Evolutionary conservation across 108 stramenopile species (phyloP).

Genomic region (Cyclotella cryptica): DNA sequence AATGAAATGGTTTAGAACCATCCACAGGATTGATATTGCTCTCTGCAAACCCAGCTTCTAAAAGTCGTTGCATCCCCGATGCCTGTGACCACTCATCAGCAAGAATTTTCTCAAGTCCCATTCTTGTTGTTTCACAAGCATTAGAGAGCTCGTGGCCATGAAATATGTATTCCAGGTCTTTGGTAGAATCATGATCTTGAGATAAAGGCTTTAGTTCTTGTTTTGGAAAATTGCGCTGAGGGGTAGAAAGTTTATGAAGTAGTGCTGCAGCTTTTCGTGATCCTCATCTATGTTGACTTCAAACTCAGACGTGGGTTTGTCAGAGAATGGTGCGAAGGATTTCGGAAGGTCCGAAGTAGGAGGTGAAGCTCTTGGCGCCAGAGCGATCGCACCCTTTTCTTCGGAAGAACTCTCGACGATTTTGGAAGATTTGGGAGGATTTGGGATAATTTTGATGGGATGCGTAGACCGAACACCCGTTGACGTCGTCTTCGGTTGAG

Average conservation of each 20-base stretch:
- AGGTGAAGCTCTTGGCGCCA: not conserved
- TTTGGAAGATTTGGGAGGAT: too few relatives aligned
- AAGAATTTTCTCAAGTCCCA: conserved; percentile 53
- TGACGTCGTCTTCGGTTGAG: not conserved
- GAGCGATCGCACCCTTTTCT: not conserved
- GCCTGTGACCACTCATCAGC: conserved; percentile 44
- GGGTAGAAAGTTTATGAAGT: conserved; percentile 11
- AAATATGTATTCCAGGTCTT: conserved; percentile 4
- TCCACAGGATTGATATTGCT: conserved; percentile 26
- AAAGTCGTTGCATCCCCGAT: conserved; percentile 35
- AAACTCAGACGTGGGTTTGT: not conserved
- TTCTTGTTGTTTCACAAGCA: conserved; percentile 31
- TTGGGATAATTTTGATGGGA: too few relatives aligned
- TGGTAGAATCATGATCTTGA: conserved; percentile 16
- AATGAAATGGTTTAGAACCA: conserved; percentile 13
- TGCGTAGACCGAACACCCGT: too few relatives aligned
- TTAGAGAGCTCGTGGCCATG: conserved; percentile 26
- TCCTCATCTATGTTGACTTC: conserved; percentile 11
- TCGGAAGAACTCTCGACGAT: not conserved
- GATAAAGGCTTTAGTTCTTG: conserved; percentile 6
- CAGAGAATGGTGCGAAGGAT: not conserved
- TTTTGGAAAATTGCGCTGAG: conserved; percentile 26
- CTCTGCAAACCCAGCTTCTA: conserved; percentile 32
- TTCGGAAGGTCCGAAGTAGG: not conserved
- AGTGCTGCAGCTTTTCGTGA: conserved; percentile 15